These are phyloP conservation scores for Leptodermis oblonga DNA, from an alignment of 257 asterid genomes.

Conservation along the genomic window DNA sequence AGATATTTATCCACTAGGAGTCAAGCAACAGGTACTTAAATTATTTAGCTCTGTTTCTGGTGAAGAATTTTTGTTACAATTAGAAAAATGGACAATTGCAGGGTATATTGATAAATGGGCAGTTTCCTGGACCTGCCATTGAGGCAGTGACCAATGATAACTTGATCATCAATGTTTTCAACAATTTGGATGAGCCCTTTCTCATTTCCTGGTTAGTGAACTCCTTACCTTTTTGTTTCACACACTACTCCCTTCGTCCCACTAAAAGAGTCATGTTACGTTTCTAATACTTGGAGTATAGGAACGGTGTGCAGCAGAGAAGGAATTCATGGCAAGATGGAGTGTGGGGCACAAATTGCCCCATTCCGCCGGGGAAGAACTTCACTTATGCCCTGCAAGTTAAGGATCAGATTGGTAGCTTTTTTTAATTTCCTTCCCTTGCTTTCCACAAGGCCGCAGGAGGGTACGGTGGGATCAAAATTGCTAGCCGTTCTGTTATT, in stretches of 20 bases:
- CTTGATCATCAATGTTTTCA: conserved; percentile 33
- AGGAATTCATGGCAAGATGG: conserved; percentile 48
- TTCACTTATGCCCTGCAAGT: conserved; percentile 38
- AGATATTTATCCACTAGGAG: conserved; percentile 26
- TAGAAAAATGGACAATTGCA: conserved; percentile 17
- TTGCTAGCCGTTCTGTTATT: conserved; percentile 29
- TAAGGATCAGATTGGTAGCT: conserved; percentile 42
- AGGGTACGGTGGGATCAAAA: conserved; percentile 28
- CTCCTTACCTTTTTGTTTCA: neutral
- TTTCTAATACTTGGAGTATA: too few relatives aligned
- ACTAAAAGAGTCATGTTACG: too few relatives aligned
- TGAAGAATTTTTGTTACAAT: neutral
- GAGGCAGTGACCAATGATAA: conserved; percentile 37
- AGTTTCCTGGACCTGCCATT: conserved; percentile 32
- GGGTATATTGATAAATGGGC: conserved; percentile 39
- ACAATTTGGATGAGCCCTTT: conserved; percentile 35
- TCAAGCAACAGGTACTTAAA: conserved; percentile 19
- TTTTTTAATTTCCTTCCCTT: conserved; percentile 38
- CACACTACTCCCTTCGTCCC: too few relatives aligned
- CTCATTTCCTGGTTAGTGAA: conserved; percentile 29
- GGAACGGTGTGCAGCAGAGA: conserved; percentile 41
- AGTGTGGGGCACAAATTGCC: conserved; percentile 39
- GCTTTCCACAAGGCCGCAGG: conserved; percentile 39
- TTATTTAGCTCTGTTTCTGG: neutral
- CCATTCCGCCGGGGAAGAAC: conserved; percentile 36